These are phyloP conservation scores for Neoboletus magnificus DNA, from an alignment of 768 basidiomycete genomes.

Conservation along the genomic window DNA sequence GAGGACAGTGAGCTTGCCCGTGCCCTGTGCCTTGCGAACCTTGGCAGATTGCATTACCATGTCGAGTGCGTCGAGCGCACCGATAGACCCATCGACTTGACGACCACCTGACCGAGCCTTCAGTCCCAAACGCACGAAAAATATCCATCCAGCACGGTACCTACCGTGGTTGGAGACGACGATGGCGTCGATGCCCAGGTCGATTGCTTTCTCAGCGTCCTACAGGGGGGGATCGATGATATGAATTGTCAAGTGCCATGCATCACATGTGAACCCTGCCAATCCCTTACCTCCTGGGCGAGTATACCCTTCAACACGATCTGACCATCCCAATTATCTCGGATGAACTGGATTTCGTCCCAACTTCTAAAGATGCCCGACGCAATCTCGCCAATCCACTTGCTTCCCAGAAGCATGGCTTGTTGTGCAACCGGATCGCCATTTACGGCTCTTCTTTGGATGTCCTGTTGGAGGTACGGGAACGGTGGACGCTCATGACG, in stretches of 20 bases:
- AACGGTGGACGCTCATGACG: constrained; percentile 31
- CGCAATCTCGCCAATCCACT: constrained; percentile 38
- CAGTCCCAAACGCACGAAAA: neutral
- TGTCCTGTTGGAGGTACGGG: constrained; percentile 33
- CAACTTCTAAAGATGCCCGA: constrained; percentile 43
- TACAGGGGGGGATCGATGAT: neutral
- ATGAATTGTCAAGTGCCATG: neutral
- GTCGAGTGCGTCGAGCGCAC: constrained; percentile 68
- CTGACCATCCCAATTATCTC: constrained; percentile 47
- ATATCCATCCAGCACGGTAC: constrained; percentile 5
- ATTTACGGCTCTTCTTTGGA: constrained; percentile 20
- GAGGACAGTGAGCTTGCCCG: constrained; percentile 63
- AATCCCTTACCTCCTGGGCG: constrained; percentile 6
- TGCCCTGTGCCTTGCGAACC: constrained; percentile 52
- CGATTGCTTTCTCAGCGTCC: constrained; percentile 57
- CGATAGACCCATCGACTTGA: constrained; percentile 76
- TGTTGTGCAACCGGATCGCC: constrained; percentile 34
- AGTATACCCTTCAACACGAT: constrained; percentile 48
- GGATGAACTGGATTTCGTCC: constrained; percentile 44
- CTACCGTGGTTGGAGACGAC: constrained; percentile 79
- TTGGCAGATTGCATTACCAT: constrained; percentile 61
- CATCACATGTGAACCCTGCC: neutral
- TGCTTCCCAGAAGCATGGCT: constrained; percentile 31
- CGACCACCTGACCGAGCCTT: constrained; percentile 51
- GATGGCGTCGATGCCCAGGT: constrained; percentile 65